Conservation (phyloP, 1,284 basidiomycete species). For the Cryptococcus depauperatus region DNA sequence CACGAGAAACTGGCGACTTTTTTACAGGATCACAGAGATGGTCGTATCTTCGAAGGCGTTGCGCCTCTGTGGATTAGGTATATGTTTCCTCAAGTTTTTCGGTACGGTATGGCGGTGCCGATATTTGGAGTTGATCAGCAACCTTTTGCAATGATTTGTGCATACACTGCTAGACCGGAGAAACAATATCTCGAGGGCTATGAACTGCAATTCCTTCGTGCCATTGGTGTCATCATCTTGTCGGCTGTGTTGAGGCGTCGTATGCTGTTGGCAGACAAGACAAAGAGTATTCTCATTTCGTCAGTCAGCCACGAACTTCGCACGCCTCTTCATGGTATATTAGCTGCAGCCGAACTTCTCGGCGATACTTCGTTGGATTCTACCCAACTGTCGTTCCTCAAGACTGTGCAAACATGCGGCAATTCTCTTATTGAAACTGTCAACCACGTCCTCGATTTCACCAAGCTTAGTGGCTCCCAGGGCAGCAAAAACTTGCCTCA, state of each 20-base stretch:
- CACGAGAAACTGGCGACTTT: conserved; percentile 66
- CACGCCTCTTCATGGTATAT: conserved; percentile 81
- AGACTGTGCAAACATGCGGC: conserved; percentile 47
- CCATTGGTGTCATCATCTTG: conserved; percentile 83
- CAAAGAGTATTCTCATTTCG: conserved; percentile 40
- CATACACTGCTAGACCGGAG: conserved; percentile 70
- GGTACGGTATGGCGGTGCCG: conserved; percentile 80
- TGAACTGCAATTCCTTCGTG: conserved; percentile 82
- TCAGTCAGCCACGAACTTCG: conserved; percentile 91
- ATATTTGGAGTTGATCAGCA: conserved; percentile 90
- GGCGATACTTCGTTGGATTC: conserved; percentile 72
- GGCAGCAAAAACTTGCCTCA: conserved; percentile 59
- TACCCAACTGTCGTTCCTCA: conserved; percentile 76
- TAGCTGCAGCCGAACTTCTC: conserved; percentile 82
- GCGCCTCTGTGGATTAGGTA: conserved; percentile 67
- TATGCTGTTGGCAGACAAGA: conserved; percentile 88
- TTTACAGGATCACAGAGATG: conserved; percentile 68
- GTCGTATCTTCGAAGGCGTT: conserved; percentile 74
- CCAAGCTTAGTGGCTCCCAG: conserved; percentile 83
- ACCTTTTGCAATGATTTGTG: conserved; percentile 84
- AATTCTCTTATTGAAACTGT: conserved; percentile 55
- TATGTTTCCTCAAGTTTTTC: conserved; percentile 67
- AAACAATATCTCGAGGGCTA: conserved; percentile 83
- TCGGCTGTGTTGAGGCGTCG: conserved; percentile 85
- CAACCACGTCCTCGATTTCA: conserved; percentile 94